Conservation (phyloP, 306 rosid species). For the Gastrolobium bilobum region DNA sequence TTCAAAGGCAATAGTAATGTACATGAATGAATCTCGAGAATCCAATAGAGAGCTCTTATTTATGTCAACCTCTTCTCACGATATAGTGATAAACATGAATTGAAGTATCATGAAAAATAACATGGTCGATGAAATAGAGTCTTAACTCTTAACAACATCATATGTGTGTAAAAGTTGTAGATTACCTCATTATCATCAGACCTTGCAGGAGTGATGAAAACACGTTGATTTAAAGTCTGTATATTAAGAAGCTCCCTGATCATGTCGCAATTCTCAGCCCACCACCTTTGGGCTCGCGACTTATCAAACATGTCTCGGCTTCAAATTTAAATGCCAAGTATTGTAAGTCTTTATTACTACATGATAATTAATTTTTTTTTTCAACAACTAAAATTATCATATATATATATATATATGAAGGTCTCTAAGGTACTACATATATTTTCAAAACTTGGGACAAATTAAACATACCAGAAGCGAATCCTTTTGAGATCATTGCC, state of each 20-base stretch:
- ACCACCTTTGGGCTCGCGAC: constrained; percentile 96
- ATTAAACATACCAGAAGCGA: constrained; percentile 75
- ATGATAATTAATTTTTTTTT: constrained; percentile 37
- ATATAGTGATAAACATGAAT: too few relatives aligned
- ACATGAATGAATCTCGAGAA: neutral
- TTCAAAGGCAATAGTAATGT: constrained; percentile 17
- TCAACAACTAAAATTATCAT: constrained; percentile 45
- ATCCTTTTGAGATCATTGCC: constrained; percentile 91
- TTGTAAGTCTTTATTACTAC: constrained; percentile 53
- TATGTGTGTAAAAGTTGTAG: neutral
- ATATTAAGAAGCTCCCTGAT: constrained; percentile 94
- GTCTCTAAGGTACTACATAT: constrained; percentile 8
- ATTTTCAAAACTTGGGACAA: constrained; percentile 1
- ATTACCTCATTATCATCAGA: constrained; percentile 95
- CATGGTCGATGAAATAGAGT: neutral
- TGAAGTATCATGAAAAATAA: neutral
- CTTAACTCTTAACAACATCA: neutral
- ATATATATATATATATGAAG: constrained; percentile 3
- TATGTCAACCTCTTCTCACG: too few relatives aligned
- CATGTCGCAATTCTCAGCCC: constrained; percentile 94
- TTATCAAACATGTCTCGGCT: constrained; percentile 94
- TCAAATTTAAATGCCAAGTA: constrained; percentile 51
- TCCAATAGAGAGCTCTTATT: neutral
- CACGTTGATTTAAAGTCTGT: constrained; percentile 79
- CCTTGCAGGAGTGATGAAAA: constrained; percentile 76